Base-by-base conservation (phyloP, 78 protist species). In the Guillardia theta region DNA sequence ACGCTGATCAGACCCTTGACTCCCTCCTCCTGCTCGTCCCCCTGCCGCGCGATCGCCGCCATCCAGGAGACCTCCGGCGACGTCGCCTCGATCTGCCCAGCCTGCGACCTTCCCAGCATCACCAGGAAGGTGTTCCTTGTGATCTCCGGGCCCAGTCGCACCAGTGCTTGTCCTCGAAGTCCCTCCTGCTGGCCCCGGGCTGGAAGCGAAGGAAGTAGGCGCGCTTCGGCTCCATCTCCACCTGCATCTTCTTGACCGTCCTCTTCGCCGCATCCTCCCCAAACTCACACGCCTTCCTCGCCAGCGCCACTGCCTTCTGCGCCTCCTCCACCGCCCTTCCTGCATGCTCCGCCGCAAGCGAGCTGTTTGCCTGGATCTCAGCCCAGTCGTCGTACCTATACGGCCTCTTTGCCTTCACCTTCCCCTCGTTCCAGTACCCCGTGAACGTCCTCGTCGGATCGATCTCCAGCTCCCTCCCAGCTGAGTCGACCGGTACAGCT, bases 391-490 rank as follows among this genome's bases (percentile, higher is more conserved):
- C 50, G 33, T 78, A 43, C 33, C 90, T 3, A 50, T 78, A 78
- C 37, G 90, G 53, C 48, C 90, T 45, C 48, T 78, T 78, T n/a
- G 41, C 44, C 48, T 78, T 43, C 24, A 78, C 90, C 45, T 43
- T n/a, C 18, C 45, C 90, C 48, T 78, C 44, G 43, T 78, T 19
- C 90, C 90, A 78, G 90, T 37, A 43, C 43, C 90, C 90, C 1
- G 90, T 78, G 90, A 24, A 78, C 43, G 90, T 78, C 43, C 90
- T 45, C 15, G 48, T 43, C 50, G 90, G 90, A 30, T 78, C 90
- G 47, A 78, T 78, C 37, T 78, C 44, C 48, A 78, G 48, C n/a
- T 27, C 48, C 0, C 22, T 37, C 21, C 90, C 90, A 24, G 48
- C 48, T 1, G 45, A 9, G 90, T 78, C 90, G 44, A 43, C 39